Percentiles rank a stretch among this genome's conserved stretches.
Conservation (phyloP, 2,329 filamentous ascomycete species). For the Cercospora zeina region DNA sequence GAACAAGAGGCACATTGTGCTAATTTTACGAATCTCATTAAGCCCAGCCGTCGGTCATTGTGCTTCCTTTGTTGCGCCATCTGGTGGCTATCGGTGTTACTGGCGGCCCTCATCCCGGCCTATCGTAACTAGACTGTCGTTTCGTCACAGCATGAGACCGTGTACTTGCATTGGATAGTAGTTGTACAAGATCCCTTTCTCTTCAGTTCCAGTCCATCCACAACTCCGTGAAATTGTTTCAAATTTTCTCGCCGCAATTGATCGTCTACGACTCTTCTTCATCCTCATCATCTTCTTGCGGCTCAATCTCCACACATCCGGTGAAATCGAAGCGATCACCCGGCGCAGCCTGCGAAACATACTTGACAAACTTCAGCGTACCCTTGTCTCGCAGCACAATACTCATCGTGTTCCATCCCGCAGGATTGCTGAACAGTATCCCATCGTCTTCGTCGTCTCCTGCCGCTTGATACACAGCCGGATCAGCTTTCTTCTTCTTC, state of each 20-base stretch:
- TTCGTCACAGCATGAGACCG: too few species aligned
- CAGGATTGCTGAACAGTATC: slow-evolving; percentile 67
- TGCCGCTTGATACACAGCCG: slow-evolving; percentile 80
- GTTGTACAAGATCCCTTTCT: neutral
- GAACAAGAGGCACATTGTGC: neutral
- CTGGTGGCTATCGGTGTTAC: too few species aligned
- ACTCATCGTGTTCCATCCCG: slow-evolving; percentile 85
- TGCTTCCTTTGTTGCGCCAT: neutral
- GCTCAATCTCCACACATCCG: slow-evolving; percentile 69
- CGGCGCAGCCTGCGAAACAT: slow-evolving; percentile 76
- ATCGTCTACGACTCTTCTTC: slow-evolving; percentile 27
- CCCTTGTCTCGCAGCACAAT: slow-evolving; percentile 86
- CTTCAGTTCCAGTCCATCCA: neutral
- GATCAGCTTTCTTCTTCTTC: slow-evolving; percentile 57
- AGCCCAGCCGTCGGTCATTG: neutral
- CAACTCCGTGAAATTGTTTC: neutral
- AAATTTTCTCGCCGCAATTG: neutral
- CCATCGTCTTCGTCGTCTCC: slow-evolving; percentile 70
- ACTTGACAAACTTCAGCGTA: slow-evolving; percentile 92
- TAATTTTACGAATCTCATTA: neutral
- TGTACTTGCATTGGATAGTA: too few species aligned
- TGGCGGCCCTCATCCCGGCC: too few species aligned
- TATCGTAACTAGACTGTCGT: too few species aligned
- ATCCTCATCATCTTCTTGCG: slow-evolving; percentile 53
- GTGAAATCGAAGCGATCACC: slow-evolving; percentile 93